phyloP scores from a whole-genome alignment of 2,329 filamentous ascomycete genomes.

The Fusarium concolor region DNA sequence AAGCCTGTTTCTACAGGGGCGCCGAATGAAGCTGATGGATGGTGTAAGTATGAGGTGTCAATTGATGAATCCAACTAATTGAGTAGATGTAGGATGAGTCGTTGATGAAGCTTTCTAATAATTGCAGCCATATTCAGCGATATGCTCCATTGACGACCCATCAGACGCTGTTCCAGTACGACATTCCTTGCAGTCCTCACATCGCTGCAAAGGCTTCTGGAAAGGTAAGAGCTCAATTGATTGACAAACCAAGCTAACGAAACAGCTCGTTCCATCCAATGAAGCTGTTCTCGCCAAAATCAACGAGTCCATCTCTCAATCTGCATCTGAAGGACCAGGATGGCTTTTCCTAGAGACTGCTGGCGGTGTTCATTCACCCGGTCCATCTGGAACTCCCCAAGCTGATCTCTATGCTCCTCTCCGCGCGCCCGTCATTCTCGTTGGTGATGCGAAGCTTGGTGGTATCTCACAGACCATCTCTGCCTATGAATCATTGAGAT shows the following conservation, averaged over 20 bases:
- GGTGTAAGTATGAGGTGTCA: constrained; percentile 56
- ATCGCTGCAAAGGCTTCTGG: constrained; percentile 68
- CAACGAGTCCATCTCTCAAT: constrained; percentile 49
- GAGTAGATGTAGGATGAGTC: constrained; percentile 1
- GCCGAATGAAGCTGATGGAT: constrained; percentile 74
- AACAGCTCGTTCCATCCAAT: constrained; percentile 62
- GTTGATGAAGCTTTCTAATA: background rate
- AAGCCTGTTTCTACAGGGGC: constrained; percentile 87
- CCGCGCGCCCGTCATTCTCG: constrained; percentile 77
- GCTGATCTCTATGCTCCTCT: constrained; percentile 82
- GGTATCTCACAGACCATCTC: constrained; percentile 85
- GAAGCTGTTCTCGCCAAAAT: constrained; percentile 62
- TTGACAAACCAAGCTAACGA: constrained; percentile 5
- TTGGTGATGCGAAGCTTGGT: constrained; percentile 80
- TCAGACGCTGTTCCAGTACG: constrained; percentile 76
- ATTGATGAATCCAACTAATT: background rate
- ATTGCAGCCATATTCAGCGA: constrained; percentile 69
- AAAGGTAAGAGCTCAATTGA: constrained; percentile 48
- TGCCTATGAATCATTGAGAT: constrained; percentile 79
- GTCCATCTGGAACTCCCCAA: constrained; percentile 79
- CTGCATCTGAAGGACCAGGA: constrained; percentile 61
- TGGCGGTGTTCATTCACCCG: constrained; percentile 83
- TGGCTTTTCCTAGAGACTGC: constrained; percentile 83
- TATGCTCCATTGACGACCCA: constrained; percentile 64
- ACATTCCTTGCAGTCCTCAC: constrained; percentile 81